phyloP scores from a whole-genome alignment of 352 stramenopile species.

The Globisporangium radiosum region DNA sequence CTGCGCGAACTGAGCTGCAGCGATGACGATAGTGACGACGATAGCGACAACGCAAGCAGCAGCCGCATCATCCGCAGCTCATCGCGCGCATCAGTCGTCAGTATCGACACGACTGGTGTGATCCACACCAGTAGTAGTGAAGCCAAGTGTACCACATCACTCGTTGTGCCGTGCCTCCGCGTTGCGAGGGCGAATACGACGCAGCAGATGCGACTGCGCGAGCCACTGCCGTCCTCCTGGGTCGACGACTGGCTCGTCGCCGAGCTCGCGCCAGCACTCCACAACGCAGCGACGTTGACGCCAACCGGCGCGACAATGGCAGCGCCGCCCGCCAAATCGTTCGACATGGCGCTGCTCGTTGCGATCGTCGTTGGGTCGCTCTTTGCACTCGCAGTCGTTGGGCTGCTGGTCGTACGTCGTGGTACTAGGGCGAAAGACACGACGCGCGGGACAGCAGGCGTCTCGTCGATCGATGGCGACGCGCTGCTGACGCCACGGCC shows the following conservation, averaged over 20 bases:
- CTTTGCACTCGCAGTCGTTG: conserved; percentile 4
- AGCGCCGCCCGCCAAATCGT: not conserved
- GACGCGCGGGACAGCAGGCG: no score
- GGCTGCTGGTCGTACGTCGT: conserved; percentile 1
- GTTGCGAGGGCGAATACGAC: not conserved
- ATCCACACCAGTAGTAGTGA: no score
- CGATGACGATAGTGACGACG: not conserved
- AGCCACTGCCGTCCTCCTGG: conserved; percentile 1
- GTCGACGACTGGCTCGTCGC: conserved; percentile 4
- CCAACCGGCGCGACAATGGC: not conserved
- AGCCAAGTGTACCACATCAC: no score
- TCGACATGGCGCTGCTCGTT: conserved; percentile 6
- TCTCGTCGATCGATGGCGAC: no score
- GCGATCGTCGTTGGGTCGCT: conserved; percentile 6
- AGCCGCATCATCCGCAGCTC: no score
- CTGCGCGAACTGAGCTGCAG: not conserved
- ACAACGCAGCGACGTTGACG: not conserved
- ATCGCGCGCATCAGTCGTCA: not conserved
- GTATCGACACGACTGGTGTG: not conserved
- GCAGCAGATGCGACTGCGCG: not conserved
- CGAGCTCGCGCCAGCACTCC: not conserved
- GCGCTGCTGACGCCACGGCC: no score
- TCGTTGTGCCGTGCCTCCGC: conserved; percentile 4
- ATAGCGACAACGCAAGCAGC: not conserved
- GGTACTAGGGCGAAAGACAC: not conserved